Evolutionary conservation across 2,329 filamentous ascomycete species (phyloP).

Genomic region (Trichophyton simii): DNA sequence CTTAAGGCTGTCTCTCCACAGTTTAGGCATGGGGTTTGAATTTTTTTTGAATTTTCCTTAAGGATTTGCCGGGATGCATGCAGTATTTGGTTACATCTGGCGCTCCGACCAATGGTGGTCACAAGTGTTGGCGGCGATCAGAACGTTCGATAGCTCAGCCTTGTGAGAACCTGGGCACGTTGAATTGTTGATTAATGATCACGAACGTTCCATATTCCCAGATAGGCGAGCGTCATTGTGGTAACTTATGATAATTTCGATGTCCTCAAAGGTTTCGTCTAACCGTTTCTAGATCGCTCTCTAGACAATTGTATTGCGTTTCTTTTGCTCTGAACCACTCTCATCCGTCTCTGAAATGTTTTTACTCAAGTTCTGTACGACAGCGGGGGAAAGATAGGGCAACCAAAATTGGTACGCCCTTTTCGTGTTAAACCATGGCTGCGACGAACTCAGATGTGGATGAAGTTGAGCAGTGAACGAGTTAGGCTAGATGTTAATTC

Average conservation of each 20-base stretch:
- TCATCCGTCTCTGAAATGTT: background rate
- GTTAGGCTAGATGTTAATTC: background rate
- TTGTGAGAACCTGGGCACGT: background rate
- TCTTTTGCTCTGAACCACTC: background rate
- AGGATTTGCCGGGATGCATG: background rate
- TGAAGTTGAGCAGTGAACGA: background rate
- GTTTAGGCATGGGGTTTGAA: background rate
- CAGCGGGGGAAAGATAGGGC: background rate
- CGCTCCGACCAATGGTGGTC: background rate
- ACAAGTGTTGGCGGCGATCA: background rate
- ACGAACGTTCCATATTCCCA: background rate
- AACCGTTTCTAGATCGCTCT: background rate
- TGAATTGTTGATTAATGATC: slow-evolving; percentile 4
- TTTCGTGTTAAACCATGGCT: background rate
- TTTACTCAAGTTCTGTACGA: background rate
- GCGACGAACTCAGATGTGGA: background rate
- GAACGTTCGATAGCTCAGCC: background rate
- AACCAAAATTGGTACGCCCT: background rate
- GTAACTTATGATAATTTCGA: background rate
- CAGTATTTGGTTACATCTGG: background rate
- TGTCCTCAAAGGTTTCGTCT: background rate
- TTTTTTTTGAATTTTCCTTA: background rate
- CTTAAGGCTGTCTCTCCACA: background rate
- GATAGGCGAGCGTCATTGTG: background rate
- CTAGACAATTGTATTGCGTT: background rate